phyloP scores from a whole-genome alignment of 2,329 filamentous ascomycete species.

The Fusarium buxicola region DNA sequence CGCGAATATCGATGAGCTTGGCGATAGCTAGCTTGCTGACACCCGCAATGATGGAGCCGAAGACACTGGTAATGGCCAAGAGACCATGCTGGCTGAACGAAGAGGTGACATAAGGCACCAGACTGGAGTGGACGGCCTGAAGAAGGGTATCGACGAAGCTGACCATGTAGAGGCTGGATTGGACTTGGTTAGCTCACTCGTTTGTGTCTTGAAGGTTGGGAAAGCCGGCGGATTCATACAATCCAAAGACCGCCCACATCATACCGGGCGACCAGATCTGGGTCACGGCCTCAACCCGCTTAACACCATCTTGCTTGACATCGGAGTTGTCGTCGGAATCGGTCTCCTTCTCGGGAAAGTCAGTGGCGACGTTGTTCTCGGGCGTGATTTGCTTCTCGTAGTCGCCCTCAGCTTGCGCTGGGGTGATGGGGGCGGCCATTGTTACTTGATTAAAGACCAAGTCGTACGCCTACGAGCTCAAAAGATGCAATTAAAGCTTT shows the following conservation, averaged over 20 bases:
- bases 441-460: not conserved
- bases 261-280: constrained; percentile 53
- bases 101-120: constrained; percentile 74
- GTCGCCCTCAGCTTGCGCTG: constrained; percentile 18
- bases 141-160: constrained; percentile 54
- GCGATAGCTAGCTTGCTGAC: constrained; percentile 56
- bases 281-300: constrained; percentile 54
- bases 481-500: not conserved
- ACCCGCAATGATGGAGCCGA: constrained; percentile 60
- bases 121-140: constrained; percentile 55
- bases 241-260: constrained; percentile 53
- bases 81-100: constrained; percentile 73
- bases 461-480: not conserved
- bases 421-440: constrained; percentile 14
- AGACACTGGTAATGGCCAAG: constrained; percentile 71
- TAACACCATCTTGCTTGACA: constrained; percentile 54
- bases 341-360: constrained; percentile 26
- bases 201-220: not conserved
- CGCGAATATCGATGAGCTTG: constrained; percentile 62
- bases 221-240: constrained; percentile 48
- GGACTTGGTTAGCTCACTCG: not conserved
- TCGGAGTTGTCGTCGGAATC: constrained; percentile 41
- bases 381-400: constrained; percentile 35
- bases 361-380: constrained; percentile 10
- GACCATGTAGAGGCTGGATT: constrained; percentile 54